A percentile compares a stretch with the other conserved stretches of the same genome.
Conservation (phyloP, 1,284 basidiomycete genomes). For the Athelia psychrophila region DNA sequence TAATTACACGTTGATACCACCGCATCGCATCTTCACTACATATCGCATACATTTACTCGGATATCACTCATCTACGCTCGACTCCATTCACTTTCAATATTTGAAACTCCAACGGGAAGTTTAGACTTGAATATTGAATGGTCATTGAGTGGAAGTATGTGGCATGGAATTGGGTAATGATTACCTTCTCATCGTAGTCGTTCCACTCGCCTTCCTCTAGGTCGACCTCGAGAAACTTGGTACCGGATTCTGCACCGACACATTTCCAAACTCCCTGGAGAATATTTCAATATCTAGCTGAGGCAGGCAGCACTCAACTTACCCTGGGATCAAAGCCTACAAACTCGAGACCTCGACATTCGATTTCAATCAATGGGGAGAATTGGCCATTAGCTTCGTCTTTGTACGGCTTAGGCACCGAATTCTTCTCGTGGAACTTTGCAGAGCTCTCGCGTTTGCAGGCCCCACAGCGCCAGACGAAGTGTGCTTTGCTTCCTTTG, state of each 20-base stretch:
- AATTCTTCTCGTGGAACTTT: constrained; percentile 58
- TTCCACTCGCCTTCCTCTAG: constrained; percentile 69
- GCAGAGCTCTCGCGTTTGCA: constrained; percentile 81
- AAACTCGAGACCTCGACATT: constrained; percentile 80
- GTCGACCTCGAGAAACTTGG: constrained; percentile 60
- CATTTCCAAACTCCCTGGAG: constrained; percentile 73
- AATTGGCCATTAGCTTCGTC: constrained; percentile 55
- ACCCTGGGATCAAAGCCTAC: constrained; percentile 67
- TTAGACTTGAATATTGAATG: constrained; percentile 40
- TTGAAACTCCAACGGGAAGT: constrained; percentile 62
- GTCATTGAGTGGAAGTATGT: constrained; percentile 1
- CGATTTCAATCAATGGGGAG: constrained; percentile 60
- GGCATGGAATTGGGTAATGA: not conserved
- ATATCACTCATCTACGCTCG: constrained; percentile 41
- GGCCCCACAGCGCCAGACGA: constrained; percentile 74
- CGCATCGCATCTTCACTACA: too few species aligned
- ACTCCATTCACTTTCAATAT: constrained; percentile 60
- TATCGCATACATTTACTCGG: not conserved
- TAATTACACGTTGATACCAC: too few species aligned
- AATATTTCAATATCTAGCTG: constrained; percentile 5
- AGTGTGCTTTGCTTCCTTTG: constrained; percentile 67
- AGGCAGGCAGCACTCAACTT: not conserved
- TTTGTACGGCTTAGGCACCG: constrained; percentile 51
- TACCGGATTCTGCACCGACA: constrained; percentile 50
- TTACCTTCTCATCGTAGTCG: constrained; percentile 81